Evolutionary conservation across 2,329 filamentous ascomycete species (phyloP).

Genomic region (Thelonectria rubi): DNA sequence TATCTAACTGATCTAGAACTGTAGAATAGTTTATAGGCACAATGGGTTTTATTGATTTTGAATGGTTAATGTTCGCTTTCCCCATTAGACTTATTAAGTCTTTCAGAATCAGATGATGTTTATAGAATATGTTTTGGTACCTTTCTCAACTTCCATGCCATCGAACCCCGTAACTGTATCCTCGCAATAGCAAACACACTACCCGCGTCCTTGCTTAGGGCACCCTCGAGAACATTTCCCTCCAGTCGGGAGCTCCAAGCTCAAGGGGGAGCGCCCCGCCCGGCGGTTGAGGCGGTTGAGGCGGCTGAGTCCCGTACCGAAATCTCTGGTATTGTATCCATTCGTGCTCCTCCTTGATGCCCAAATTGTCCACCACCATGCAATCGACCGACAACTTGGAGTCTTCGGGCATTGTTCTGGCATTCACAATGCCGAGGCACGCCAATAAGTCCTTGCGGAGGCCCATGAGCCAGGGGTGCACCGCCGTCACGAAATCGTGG

Average conservation of each 20-base stretch:
- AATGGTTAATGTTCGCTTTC: neutral
- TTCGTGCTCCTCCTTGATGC: neutral
- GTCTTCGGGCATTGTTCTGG: neutral
- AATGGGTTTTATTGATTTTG: neutral
- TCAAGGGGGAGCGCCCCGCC: no score
- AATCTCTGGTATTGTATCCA: neutral
- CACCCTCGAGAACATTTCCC: no score
- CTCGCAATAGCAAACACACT: no score
- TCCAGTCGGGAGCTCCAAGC: no score
- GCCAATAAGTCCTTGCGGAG: neutral
- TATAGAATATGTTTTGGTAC: no score
- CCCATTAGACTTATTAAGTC: no score
- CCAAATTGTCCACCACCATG: neutral
- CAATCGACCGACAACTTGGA: conserved; percentile 6
- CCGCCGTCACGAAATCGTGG: conserved; percentile 34
- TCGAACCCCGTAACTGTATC: no score
- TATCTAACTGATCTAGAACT: neutral
- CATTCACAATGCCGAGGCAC: neutral
- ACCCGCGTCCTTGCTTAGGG: no score
- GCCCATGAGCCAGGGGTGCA: conserved; percentile 35
- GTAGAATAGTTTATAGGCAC: neutral
- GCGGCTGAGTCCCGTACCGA: no score
- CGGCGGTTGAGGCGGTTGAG: no score
- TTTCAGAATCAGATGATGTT: no score
- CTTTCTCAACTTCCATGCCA: no score